phyloP scores from a whole-genome alignment of 2,329 filamentous ascomycete species.

The Cyphellophora attinorum region DNA sequence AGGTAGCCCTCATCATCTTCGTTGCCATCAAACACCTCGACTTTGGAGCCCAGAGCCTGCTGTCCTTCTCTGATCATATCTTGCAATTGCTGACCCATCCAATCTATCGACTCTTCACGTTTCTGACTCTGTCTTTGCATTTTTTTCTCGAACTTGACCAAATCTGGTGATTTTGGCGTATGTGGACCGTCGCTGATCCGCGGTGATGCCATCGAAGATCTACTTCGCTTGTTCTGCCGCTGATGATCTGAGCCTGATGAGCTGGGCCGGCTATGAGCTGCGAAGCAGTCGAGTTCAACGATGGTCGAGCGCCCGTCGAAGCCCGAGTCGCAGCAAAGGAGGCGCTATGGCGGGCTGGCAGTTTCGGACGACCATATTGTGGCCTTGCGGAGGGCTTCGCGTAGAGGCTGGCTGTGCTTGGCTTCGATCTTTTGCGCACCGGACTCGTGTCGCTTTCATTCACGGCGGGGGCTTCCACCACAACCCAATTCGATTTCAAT shows the following conservation, averaged over 20 bases:
- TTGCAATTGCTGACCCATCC: slow-evolving; percentile 68
- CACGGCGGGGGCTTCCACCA: slow-evolving; percentile 39
- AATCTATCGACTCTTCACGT: slow-evolving; percentile 67
- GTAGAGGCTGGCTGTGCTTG: slow-evolving; percentile 10
- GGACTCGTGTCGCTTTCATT: slow-evolving; percentile 16
- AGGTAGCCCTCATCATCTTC: slow-evolving; percentile 17
- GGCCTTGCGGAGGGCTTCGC: not conserved
- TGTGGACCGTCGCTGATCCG: slow-evolving; percentile 13
- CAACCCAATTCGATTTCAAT: slow-evolving; percentile 57
- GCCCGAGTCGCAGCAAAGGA: slow-evolving; percentile 16
- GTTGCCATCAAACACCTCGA: slow-evolving; percentile 42
- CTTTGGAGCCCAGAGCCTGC: slow-evolving; percentile 68
- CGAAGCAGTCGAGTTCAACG: no score
- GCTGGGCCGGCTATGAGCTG: not conserved
- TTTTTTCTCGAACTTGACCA: slow-evolving; percentile 62
- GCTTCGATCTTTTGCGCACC: slow-evolving; percentile 16
- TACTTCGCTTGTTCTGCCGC: not conserved
- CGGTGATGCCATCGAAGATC: slow-evolving; percentile 2
- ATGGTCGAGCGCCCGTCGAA: not conserved
- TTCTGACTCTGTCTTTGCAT: slow-evolving; percentile 65
- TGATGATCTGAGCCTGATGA: slow-evolving; percentile 2
- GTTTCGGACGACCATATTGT: not conserved
- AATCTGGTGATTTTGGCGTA: slow-evolving; percentile 40
- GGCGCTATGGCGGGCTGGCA: slow-evolving; percentile 16
- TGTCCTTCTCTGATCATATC: slow-evolving; percentile 84